Evolutionary conservation across 352 stramenopile species (phyloP).

Genomic region (Phytopythium delawarense): DNA sequence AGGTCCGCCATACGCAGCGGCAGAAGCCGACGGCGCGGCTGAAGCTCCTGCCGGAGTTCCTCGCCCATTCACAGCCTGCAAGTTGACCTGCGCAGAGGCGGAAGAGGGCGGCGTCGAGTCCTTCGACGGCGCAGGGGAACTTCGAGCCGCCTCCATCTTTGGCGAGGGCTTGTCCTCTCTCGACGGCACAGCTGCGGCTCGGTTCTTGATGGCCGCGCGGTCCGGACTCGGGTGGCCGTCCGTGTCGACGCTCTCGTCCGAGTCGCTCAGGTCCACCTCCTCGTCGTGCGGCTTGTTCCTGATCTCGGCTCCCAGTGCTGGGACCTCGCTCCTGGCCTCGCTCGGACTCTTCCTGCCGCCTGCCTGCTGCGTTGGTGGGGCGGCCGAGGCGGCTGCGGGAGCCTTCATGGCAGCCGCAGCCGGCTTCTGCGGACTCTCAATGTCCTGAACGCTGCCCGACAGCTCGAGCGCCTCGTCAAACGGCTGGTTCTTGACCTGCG

Average conservation of each 20-base stretch:
- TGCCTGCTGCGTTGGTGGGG: not conserved
- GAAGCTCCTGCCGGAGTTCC: not conserved
- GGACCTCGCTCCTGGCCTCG: conserved; percentile 6
- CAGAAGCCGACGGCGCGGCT: conserved; percentile 9
- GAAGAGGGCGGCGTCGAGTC: conserved; percentile 1
- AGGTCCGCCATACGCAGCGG: conserved; percentile 15
- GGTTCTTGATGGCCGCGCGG: conserved; percentile 29
- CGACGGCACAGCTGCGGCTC: conserved; percentile 3
- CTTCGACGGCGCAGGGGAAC: not conserved
- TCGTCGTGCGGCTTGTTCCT: conserved; percentile 88
- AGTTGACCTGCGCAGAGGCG: not conserved
- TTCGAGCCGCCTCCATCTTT: not conserved
- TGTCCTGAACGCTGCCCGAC: conserved; percentile 70
- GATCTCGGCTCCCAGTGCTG: conserved; percentile 31
- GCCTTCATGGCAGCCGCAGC: not conserved
- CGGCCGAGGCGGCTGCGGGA: not conserved
- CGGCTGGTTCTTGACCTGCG: conserved; percentile 64
- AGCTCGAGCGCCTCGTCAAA: conserved; percentile 85
- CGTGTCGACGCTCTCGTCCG: conserved; percentile 80
- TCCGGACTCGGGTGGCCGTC: conserved; percentile 65
- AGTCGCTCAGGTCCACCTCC: conserved; percentile 85
- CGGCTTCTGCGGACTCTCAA: conserved; percentile 56
- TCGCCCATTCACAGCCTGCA: not conserved
- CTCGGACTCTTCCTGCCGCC: conserved; percentile 1
- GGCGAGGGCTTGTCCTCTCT: conserved; percentile 10